A percentile compares a stretch with the other conserved stretches of the same genome.
Evolutionary conservation across 192 early-diverging fungal species (phyloP).

Genomic region (Coemansia sp.): DNA sequence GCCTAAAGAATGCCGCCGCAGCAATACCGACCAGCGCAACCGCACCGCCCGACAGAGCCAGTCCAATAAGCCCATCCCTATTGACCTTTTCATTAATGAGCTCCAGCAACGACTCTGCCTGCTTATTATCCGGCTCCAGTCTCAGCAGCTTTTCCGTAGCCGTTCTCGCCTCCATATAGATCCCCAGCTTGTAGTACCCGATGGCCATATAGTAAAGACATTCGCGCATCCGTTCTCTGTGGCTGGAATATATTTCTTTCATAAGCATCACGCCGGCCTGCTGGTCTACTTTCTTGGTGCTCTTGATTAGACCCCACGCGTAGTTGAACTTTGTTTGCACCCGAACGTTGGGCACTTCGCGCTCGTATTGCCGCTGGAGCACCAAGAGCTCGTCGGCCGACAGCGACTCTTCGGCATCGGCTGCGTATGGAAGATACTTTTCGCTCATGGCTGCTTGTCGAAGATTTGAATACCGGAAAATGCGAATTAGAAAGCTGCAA

Average conservation of each 20-base stretch:
- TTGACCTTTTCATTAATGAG: conserved; percentile 83
- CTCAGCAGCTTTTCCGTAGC: conserved; percentile 79
- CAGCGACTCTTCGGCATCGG: conserved; percentile 41
- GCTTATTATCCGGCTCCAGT: conserved; percentile 79
- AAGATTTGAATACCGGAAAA: background rate
- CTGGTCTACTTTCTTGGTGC: conserved; percentile 62
- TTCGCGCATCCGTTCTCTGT: conserved; percentile 81
- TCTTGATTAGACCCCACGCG: conserved; percentile 87
- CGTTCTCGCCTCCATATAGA: conserved; percentile 76
- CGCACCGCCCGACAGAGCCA: conserved; percentile 81
- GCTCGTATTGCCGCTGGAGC: conserved; percentile 65
- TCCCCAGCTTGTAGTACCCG: conserved; percentile 87
- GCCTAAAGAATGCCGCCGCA: conserved; percentile 46
- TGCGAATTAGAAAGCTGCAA: background rate
- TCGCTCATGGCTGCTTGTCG: conserved; percentile 24
- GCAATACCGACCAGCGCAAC: conserved; percentile 64
- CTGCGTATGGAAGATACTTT: conserved; percentile 32
- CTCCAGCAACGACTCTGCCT: conserved; percentile 65
- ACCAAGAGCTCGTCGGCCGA: conserved; percentile 49
- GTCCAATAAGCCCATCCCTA: conserved; percentile 80
- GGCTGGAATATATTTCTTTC: conserved; percentile 83
- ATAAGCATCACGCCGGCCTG: conserved; percentile 69
- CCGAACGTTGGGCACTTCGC: conserved; percentile 62
- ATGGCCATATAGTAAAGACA: conserved; percentile 93
- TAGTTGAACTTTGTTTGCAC: conserved; percentile 97